These are phyloP conservation scores for Verbascum thapsus DNA, from an alignment of 257 asterid genomes.

Conservation along the genomic window DNA sequence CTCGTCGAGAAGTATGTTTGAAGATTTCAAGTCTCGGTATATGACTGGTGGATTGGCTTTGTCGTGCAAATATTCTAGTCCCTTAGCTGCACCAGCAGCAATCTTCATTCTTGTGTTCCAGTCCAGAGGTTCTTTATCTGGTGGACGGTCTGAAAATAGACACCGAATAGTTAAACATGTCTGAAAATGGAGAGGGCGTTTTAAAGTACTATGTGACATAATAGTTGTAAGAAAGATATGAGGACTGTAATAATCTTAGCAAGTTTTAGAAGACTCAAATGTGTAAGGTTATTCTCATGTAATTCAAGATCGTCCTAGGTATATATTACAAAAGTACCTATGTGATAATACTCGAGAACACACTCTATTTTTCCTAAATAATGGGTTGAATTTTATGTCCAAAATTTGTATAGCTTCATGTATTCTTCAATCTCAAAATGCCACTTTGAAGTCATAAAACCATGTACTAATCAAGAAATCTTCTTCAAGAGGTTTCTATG, in stretches of 20 bases:
- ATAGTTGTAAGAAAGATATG: neutral
- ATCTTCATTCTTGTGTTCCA: conserved; percentile 67
- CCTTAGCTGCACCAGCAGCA: conserved; percentile 71
- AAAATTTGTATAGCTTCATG: neutral
- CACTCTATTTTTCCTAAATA: too few relatives aligned
- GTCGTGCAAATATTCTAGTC: conserved; percentile 61
- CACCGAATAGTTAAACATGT: neutral
- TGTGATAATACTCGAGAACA: too few relatives aligned
- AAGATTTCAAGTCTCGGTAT: conserved; percentile 87
- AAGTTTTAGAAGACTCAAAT: too few relatives aligned
- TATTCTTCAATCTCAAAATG: neutral
- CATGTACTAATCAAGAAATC: neutral
- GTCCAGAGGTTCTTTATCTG: conserved; percentile 71
- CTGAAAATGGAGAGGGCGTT: too few relatives aligned
- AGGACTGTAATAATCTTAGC: too few relatives aligned
- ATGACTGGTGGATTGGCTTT: conserved; percentile 68
- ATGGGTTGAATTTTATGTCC: too few relatives aligned
- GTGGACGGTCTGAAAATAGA: conserved; percentile 64
- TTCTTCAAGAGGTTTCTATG: too few relatives aligned
- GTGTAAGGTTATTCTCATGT: too few relatives aligned
- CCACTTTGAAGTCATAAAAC: neutral
- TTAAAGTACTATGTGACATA: too few relatives aligned
- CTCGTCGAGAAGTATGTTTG: conserved; percentile 92
- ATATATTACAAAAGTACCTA: too few relatives aligned
- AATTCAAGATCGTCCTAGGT: too few relatives aligned